Conservation (phyloP, 176 grass and related monocot genomes). For the Musa troglodytarum region DNA sequence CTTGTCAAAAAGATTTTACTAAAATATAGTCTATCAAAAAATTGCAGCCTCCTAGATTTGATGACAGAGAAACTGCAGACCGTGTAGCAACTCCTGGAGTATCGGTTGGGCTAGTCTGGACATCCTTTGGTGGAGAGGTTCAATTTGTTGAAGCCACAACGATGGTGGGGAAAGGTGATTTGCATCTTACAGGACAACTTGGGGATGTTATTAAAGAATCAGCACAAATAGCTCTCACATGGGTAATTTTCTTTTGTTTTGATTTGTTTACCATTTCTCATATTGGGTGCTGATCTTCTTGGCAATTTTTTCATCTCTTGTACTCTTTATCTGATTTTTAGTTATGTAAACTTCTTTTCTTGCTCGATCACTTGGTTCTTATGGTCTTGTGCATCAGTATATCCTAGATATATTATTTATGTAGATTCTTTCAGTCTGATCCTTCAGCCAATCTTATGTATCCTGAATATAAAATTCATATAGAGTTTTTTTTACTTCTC, state of each 20-base stretch:
- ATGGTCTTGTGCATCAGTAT: too few species aligned
- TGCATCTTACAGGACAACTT: slow-evolving; percentile 95
- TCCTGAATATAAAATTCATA: too few species aligned
- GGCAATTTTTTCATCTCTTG: background rate
- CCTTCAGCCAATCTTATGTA: too few species aligned
- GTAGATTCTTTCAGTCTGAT: too few species aligned
- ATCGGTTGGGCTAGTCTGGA: slow-evolving; percentile 93
- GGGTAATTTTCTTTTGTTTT: slow-evolving; percentile 42
- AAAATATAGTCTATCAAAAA: slow-evolving; percentile 8
- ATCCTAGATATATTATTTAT: too few species aligned
- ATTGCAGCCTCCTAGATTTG: slow-evolving; percentile 84
- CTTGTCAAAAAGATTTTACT: background rate
- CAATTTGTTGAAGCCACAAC: slow-evolving; percentile 85
- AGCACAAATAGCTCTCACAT: slow-evolving; percentile 92
- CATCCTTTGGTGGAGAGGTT: slow-evolving; percentile 85
- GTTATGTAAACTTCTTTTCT: background rate
- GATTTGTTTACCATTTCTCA: background rate
- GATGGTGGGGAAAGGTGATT: slow-evolving; percentile 97
- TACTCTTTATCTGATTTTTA: background rate
- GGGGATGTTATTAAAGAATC: slow-evolving; percentile 99
- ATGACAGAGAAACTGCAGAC: slow-evolving; percentile 76
- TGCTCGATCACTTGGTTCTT: too few species aligned
- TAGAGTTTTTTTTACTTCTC: too few species aligned
- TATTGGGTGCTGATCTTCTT: background rate
- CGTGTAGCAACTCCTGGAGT: slow-evolving; percentile 82